Conservation (phyloP, 2,329 filamentous ascomycete genomes). For the Eutypella sp. region DNA sequence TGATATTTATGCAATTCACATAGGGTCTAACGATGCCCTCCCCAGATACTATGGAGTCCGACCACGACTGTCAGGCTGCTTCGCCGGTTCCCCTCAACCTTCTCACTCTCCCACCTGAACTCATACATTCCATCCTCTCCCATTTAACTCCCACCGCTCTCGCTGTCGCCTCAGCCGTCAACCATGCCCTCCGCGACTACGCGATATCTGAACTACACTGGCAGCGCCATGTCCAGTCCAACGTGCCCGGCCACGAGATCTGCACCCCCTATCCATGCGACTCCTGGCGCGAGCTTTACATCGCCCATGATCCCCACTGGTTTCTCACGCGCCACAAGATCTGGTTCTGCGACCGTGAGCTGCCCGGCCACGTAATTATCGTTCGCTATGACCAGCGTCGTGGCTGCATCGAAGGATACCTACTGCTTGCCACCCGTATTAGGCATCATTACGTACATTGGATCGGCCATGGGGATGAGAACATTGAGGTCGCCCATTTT, state of each 20-base stretch:
- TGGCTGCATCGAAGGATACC: constrained; percentile 76
- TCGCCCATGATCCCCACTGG: constrained; percentile 74
- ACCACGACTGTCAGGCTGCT: constrained; percentile 3
- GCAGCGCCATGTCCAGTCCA: constrained; percentile 63
- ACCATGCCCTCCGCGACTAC: constrained; percentile 53
- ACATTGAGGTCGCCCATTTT: constrained; percentile 71
- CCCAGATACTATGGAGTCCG: constrained; percentile 1
- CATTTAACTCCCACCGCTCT: constrained; percentile 64
- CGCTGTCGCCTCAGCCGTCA: constrained; percentile 53
- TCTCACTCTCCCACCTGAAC: constrained; percentile 63
- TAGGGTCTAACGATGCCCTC: not conserved
- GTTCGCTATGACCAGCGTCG: constrained; percentile 68
- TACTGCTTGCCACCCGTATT: constrained; percentile 62
- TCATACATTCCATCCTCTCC: constrained; percentile 66
- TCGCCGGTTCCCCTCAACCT: constrained; percentile 26
- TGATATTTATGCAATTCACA: no score
- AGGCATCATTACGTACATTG: constrained; percentile 55
- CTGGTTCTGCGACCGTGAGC: constrained; percentile 75
- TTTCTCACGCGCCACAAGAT: constrained; percentile 75
- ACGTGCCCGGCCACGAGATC: constrained; percentile 55
- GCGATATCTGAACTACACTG: constrained; percentile 66
- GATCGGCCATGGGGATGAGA: constrained; percentile 58
- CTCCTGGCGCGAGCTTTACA: constrained; percentile 67
- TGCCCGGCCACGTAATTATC: constrained; percentile 71
- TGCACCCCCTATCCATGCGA: constrained; percentile 51